Evolutionary conservation across 2,329 filamentous ascomycete genomes (phyloP).

Genomic region (Aspergillus spinulosporus): DNA sequence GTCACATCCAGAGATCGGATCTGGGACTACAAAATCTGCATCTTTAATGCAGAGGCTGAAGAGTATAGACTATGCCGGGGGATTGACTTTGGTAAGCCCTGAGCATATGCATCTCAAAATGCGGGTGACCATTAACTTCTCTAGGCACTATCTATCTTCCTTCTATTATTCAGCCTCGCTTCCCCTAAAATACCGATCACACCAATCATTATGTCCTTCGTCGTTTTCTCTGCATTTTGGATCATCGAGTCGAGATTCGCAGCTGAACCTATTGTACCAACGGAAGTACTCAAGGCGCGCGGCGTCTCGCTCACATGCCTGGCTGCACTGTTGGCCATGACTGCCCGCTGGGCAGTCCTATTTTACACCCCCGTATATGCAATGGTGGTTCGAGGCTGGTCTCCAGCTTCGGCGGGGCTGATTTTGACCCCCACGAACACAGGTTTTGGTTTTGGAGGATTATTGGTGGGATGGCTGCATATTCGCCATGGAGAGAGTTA

Average conservation of each 20-base stretch:
- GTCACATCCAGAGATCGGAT: slow-evolving; percentile 31
- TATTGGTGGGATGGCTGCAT: slow-evolving; percentile 73
- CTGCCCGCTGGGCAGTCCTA: slow-evolving; percentile 74
- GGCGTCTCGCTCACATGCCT: slow-evolving; percentile 72
- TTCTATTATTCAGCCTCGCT: slow-evolving; percentile 70
- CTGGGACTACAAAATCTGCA: slow-evolving; percentile 40
- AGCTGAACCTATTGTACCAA: slow-evolving; percentile 71
- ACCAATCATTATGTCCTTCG: slow-evolving; percentile 61
- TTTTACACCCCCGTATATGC: slow-evolving; percentile 82
- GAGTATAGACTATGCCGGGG: slow-evolving; percentile 73
- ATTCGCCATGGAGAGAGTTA: slow-evolving; percentile 72
- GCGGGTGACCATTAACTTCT: neutral
- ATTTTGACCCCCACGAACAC: slow-evolving; percentile 79
- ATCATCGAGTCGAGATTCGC: slow-evolving; percentile 65
- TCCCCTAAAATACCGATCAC: slow-evolving; percentile 61
- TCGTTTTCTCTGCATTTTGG: slow-evolving; percentile 59
- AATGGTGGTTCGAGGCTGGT: slow-evolving; percentile 70
- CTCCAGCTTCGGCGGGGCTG: slow-evolving; percentile 68
- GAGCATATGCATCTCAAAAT: neutral
- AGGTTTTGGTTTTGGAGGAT: slow-evolving; percentile 73
- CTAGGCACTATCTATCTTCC: slow-evolving; percentile 64
- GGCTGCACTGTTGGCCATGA: slow-evolving; percentile 75
- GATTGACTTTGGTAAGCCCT: slow-evolving; percentile 59
- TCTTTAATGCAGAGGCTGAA: slow-evolving; percentile 57
- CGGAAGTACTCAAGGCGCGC: slow-evolving; percentile 67